Evolutionary conservation across 495 filamentous ascomycete species (phyloP), one percentile per base, ranked within the genome.

Genomic region (Podospora fimiseda): DNA sequence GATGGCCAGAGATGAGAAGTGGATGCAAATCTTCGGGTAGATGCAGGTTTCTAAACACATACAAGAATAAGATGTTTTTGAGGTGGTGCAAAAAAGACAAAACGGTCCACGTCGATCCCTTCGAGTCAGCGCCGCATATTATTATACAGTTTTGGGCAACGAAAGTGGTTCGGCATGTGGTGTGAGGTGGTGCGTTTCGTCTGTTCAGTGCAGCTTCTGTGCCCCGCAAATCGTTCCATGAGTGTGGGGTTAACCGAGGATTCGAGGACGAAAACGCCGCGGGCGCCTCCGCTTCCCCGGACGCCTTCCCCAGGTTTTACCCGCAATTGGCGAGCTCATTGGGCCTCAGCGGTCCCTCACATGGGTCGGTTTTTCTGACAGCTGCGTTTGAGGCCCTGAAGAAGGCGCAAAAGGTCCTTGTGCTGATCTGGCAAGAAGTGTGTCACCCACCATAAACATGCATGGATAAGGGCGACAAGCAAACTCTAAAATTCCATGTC

Each of bases 261-360:
- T 41, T 33, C 5, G 11, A 33, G 27, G 27, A 11, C 27, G 6
- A 33, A 37, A 37, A 39, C 8, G 47, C 39, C 20, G 24, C 44
- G 43, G 53, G 19, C 41, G 30, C 38, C 48, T 56, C 50, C 55
- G 55, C 55, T 58, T 53, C 55, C 55, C 55, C 55, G 50, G 55
- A 50, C 37, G 24, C 5, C 46, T 49, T 48, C 21, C 55, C 53
- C 38, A 38, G 54, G 43, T 45, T 46, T 16, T 51, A 9, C 40
- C 41, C 33, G 7, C 16, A 13, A 11, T 20, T 20, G 33, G 11
- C 2, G 9, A 42, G 15, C 39, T 40, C 15, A 30, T 44, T 46
- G 2, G n/a, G n/a, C n/a, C n/a, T n/a, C n/a, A n/a, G n/a, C n/a
- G n/a, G n/a, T n/a, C n/a, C n/a, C n/a, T 21, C 20, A 16, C 27